A percentile compares a stretch with the other conserved stretches of the same genome.
Conservation (phyloP, 2,329 filamentous ascomycete genomes). For the Cladophialophora psammophila region DNA sequence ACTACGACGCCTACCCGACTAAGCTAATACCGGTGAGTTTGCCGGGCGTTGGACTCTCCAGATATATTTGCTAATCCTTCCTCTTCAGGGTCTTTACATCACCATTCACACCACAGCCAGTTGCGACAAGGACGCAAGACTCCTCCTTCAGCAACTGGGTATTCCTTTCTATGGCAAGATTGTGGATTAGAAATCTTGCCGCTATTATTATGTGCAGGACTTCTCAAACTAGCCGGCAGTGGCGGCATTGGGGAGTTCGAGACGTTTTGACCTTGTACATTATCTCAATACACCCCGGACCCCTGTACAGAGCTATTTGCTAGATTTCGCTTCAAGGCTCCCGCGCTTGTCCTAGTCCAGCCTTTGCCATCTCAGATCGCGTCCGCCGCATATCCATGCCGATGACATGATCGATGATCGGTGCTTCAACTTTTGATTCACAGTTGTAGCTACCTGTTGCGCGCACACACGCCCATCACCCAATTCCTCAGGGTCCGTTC, state of each 20-base stretch:
- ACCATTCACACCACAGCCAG: slow-evolving; percentile 83
- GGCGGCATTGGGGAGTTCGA: not conserved
- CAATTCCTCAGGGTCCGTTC: too few relatives aligned
- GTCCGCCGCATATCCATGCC: too few relatives aligned
- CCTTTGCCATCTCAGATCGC: not conserved
- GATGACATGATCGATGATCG: too few relatives aligned
- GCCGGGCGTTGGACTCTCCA: slow-evolving; percentile 47
- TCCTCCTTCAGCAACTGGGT: slow-evolving; percentile 75
- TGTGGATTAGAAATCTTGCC: slow-evolving; percentile 52
- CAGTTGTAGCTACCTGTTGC: too few relatives aligned
- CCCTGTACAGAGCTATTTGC: not conserved
- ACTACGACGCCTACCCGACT: slow-evolving; percentile 71
- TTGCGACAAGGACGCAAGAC: slow-evolving; percentile 81
- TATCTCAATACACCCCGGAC: not conserved
- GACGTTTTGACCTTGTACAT: not conserved
- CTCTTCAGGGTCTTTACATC: slow-evolving; percentile 76
- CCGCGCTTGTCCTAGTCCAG: not conserved
- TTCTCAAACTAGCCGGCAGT: not conserved
- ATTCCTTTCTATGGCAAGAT: slow-evolving; percentile 84
- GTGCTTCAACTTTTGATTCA: too few relatives aligned
- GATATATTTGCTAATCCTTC: slow-evolving; percentile 46
- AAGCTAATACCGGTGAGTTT: slow-evolving; percentile 58
- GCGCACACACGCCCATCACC: too few relatives aligned
- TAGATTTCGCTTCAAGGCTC: not conserved
- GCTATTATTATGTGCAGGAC: not conserved